Percentiles rank a stretch among this genome's conserved stretches.
These are phyloP conservation scores for Rubia tinctorum DNA, from an alignment of 305 asterid species.

Conservation along the genomic window DNA sequence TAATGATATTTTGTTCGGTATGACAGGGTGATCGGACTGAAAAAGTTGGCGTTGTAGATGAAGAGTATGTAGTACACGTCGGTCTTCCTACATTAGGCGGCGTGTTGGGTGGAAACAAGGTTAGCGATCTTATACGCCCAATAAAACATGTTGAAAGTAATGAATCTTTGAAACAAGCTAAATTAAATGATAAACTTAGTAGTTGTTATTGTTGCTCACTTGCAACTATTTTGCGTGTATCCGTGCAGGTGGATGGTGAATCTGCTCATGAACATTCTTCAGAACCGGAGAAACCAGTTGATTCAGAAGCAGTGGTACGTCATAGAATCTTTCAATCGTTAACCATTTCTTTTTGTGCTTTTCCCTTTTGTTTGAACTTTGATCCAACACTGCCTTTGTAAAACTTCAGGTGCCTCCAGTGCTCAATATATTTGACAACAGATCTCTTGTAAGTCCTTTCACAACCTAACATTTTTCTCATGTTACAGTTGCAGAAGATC, in stretches of 20 bases:
- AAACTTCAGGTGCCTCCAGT: constrained; percentile 35
- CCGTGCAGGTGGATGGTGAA: constrained; percentile 20
- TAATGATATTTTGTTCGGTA: constrained; percentile 6
- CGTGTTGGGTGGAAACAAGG: constrained; percentile 32
- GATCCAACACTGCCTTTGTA: not conserved
- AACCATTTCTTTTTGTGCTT: not conserved
- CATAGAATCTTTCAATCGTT: constrained; percentile 10
- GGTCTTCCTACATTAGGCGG: constrained; percentile 91
- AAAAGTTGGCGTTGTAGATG: constrained; percentile 89
- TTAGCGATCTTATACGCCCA: constrained; percentile 6
- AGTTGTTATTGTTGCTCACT: not conserved
- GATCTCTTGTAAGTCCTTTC: constrained; percentile 53
- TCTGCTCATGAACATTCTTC: constrained; percentile 18
- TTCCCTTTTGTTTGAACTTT: not conserved
- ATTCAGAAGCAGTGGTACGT: constrained; percentile 38
- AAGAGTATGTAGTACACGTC: constrained; percentile 70
- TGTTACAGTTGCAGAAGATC: not conserved
- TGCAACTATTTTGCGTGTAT: not conserved
- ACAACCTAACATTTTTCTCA: not conserved
- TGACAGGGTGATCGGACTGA: constrained; percentile 73
- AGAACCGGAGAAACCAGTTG: constrained; percentile 29
- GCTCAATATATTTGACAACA: constrained; percentile 30
- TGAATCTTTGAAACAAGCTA: not conserved
- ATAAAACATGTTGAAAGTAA: not conserved
- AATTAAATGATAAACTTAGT: no score